phyloP scores from a whole-genome alignment of 2,329 filamentous ascomycete species.

The Ascochyta fabae region DNA sequence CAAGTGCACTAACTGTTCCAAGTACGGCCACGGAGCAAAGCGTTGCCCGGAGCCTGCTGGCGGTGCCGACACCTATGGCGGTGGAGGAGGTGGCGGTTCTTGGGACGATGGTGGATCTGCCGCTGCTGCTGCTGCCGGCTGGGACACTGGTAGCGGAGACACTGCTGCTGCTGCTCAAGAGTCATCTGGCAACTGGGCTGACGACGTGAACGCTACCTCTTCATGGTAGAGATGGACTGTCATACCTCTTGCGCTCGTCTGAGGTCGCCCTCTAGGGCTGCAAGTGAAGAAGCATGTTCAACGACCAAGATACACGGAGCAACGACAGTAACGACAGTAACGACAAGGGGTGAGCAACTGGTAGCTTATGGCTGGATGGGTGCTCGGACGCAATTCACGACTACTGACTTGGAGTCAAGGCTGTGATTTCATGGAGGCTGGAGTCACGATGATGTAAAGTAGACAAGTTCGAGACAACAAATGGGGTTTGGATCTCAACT shows the following conservation, averaged over 20 bases:
- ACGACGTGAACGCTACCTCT: conserved; percentile 3
- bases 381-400: not conserved
- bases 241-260: not conserved
- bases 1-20: conserved; percentile 64
- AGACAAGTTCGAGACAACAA: not conserved
- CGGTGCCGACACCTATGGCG: conserved; percentile 28
- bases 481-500: conserved; percentile 1
- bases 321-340: not conserved
- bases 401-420: not conserved
- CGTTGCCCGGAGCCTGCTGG: conserved; percentile 47
- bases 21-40: conserved; percentile 53
- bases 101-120: conserved; percentile 26
- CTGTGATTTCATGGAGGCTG: not conserved
- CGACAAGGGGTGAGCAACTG: conserved; percentile 1
- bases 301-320: not conserved
- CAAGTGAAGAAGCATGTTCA: not conserved
- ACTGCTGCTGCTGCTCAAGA: conserved; percentile 14
- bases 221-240: conserved; percentile 14
- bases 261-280: not conserved
- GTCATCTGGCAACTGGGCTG: conserved; percentile 14
- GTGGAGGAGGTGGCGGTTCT: conserved; percentile 36
- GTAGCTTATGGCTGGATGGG: conserved; percentile 1
- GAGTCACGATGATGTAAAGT: conserved; percentile 1
- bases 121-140: conserved; percentile 22
- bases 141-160: conserved; percentile 27